Evolutionary conservation across 2,329 filamentous ascomycete genomes (phyloP).

Genomic region (Claviceps maximensis): DNA sequence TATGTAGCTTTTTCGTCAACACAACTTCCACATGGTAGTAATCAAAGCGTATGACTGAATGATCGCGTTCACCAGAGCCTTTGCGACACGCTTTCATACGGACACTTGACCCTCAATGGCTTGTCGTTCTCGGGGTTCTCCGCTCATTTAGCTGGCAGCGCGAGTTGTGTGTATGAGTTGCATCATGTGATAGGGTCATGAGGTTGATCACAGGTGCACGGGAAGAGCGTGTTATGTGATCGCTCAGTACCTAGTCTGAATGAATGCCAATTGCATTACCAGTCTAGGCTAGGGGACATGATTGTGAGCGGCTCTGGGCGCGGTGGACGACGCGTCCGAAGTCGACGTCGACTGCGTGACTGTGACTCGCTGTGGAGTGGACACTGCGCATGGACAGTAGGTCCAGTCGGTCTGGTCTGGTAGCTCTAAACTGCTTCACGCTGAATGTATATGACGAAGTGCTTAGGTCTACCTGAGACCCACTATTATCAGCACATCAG

Average conservation of each 20-base stretch:
- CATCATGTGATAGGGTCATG: background rate
- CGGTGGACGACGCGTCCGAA: background rate
- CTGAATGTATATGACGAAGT: no score
- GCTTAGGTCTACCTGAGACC: no score
- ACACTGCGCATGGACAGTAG: no score
- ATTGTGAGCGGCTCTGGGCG: no score
- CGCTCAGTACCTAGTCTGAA: background rate
- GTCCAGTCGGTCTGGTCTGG: no score
- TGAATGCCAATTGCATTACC: background rate
- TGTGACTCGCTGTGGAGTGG: background rate
- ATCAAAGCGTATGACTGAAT: background rate
- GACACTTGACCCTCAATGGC: background rate
- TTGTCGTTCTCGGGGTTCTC: background rate
- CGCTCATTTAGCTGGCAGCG: background rate
- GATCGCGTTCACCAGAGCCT: background rate
- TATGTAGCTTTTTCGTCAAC: background rate
- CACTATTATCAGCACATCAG: background rate
- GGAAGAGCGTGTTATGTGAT: background rate
- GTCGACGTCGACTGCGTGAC: background rate
- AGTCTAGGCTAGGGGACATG: no score
- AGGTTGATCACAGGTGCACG: background rate
- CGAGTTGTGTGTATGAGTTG: background rate
- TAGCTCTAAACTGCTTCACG: no score
- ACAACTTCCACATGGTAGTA: background rate
- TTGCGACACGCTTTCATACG: background rate